Evolutionary conservation across 1,284 basidiomycete genomes (phyloP), one percentile per base, ranked within the genome.

Genomic region (Inonotus hispidus): DNA sequence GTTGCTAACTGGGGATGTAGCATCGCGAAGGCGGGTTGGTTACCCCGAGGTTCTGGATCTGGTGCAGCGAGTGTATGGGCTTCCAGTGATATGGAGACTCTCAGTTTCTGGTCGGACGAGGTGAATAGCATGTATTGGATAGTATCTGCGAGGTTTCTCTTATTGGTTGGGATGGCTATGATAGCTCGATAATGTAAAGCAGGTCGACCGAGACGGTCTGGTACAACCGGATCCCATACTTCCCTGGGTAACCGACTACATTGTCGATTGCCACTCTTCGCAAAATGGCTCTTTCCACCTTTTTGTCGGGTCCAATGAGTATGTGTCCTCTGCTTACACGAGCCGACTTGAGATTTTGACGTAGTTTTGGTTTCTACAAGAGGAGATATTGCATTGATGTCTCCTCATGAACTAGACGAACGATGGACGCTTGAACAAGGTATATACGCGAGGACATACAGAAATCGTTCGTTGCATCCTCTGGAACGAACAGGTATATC

Each of bases 1-100:
- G 85, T 90, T 37, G 84, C 81, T 5, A 90, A 90, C 65, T 89
- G 85, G 84, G 87, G 87, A 0, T 83, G 83, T 66, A 90, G 87
- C 66, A 73, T 92, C 56, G 82, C 88, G 0, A 87, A 88, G 68
- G 82, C 81, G 4, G 90, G 87, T 0, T 92, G 88, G 88, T 76
- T 82, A 54, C 68, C 71, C 25, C 65, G 69, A 16, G 63, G 71
- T 3, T 64, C 70, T 7, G 69, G 71, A 50, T 49, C 54, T 29
- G 25, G 46, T 53, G 49, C 37, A 29, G 66, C 70, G 3, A 67
- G 71, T 13, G 75, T 89, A 16, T 92, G 90, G 90, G 85, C 85
- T 21, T 78, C 80, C 1, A 91, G 88, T 64, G 90, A 92, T 71
- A 92, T 92, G 90, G 90, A 92, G 70, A 92, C 90, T 0, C 87